Conservation (phyloP, 768 basidiomycete species). For the Sarcodon sp. region DNA sequence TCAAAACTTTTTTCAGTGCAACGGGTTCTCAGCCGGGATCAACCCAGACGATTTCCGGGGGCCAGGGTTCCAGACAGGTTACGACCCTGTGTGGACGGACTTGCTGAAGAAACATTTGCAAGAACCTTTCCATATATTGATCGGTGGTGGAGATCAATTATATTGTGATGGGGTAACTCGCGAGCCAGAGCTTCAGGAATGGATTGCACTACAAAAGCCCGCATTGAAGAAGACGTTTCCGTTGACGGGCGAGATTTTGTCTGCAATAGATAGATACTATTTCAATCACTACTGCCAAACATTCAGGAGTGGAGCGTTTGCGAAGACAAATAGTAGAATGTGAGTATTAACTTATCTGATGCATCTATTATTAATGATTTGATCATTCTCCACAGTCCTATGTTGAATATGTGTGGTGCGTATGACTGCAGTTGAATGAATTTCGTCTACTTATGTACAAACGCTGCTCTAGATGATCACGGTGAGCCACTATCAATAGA, state of each 20-base stretch:
- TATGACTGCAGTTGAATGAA: neutral
- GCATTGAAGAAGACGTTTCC: constrained; percentile 44
- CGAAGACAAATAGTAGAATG: constrained; percentile 84
- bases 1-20: constrained; percentile 38
- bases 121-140: constrained; percentile 78
- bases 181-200: constrained; percentile 83
- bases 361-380: constrained; percentile 25
- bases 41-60: constrained; percentile 81
- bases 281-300: constrained; percentile 85
- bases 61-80: constrained; percentile 68
- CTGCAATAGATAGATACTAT: constrained; percentile 75
- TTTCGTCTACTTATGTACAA: constrained; percentile 1
- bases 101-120: constrained; percentile 72
- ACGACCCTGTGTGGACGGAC: constrained; percentile 91
- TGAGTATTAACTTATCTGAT: constrained; percentile 25
- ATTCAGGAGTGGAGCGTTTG: constrained; percentile 85
- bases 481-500: constrained; percentile 27
- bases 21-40: constrained; percentile 81
- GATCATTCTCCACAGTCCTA: constrained; percentile 53
- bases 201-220: constrained; percentile 52
- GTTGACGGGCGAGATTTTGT: constrained; percentile 58
- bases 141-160: constrained; percentile 91
- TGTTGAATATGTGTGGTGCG: constrained; percentile 80
- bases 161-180: constrained; percentile 76
- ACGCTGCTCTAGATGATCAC: constrained; percentile 51